Conservation (phyloP, 371 early-diverging fungal species). For the Apophysomyces elegans region DNA sequence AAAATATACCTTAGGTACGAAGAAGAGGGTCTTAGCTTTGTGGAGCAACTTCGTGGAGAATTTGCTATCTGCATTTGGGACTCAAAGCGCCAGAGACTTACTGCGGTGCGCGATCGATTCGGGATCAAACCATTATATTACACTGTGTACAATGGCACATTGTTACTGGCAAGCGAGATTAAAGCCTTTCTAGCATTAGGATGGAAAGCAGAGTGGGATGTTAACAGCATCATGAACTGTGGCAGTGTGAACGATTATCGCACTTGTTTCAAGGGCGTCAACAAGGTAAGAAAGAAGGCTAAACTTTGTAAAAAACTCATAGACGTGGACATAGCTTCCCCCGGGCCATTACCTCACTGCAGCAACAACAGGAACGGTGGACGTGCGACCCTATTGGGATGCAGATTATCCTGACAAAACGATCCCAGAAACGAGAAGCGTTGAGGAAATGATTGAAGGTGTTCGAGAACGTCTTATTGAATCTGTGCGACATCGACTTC, state of each 20-base stretch:
- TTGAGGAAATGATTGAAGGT: constrained; percentile 31
- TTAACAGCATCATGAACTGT: constrained; percentile 19
- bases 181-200: constrained; percentile 29
- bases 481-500: constrained; percentile 23
- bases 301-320: neutral
- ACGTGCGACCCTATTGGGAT: constrained; percentile 25
- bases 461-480: constrained; percentile 27
- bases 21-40: constrained; percentile 20
- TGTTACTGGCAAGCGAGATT: constrained; percentile 30
- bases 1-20: constrained; percentile 15
- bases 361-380: constrained; percentile 18
- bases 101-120: constrained; percentile 29
- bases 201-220: constrained; percentile 30
- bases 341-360: constrained; percentile 26
- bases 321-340: constrained; percentile 14
- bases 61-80: constrained; percentile 27
- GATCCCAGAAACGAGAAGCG: constrained; percentile 20
- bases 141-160: constrained; percentile 24
- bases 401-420: constrained; percentile 32
- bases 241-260: constrained; percentile 17
- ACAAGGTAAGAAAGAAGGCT: constrained; percentile 15
- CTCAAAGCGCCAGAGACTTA: constrained; percentile 13
- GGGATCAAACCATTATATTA: constrained; percentile 33
- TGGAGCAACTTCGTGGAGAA: constrained; percentile 30
- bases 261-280: constrained; percentile 29